phyloP scores from a whole-genome alignment of 2,329 filamentous ascomycete genomes.

The Epichloe typhina region DNA sequence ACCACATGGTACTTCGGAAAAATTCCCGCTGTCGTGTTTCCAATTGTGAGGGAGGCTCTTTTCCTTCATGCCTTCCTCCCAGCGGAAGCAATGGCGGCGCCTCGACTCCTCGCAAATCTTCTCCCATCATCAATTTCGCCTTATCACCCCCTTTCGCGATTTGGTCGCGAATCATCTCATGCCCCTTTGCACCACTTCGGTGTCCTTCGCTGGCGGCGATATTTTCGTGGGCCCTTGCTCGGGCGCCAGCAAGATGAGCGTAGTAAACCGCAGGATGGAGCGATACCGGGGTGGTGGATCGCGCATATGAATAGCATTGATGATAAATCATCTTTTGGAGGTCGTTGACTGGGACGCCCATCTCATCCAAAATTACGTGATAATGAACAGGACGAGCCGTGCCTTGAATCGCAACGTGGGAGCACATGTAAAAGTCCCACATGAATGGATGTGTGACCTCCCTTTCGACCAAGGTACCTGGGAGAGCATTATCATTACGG shows the following conservation, averaged over 20 bases:
- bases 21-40: slow-evolving; percentile 23
- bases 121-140: slow-evolving; percentile 6
- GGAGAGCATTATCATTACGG: slow-evolving; percentile 66
- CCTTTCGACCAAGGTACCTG: slow-evolving; percentile 75
- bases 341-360: slow-evolving; percentile 49
- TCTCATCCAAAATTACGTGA: slow-evolving; percentile 76
- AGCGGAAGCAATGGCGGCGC: slow-evolving; percentile 19
- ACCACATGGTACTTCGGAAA: slow-evolving; percentile 31
- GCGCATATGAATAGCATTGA: slow-evolving; percentile 84
- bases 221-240: slow-evolving; percentile 63
- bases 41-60: slow-evolving; percentile 12
- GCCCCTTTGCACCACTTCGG: slow-evolving; percentile 29
- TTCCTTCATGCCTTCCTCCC: slow-evolving; percentile 13
- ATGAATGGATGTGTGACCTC: slow-evolving; percentile 87
- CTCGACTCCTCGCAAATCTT: slow-evolving; percentile 12
- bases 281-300: slow-evolving; percentile 86
- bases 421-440: slow-evolving; percentile 67
- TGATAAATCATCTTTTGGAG: slow-evolving; percentile 87
- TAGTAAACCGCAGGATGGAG: slow-evolving; percentile 89
- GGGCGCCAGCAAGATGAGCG: slow-evolving; percentile 74
- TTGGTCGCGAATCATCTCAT: slow-evolving; percentile 24
- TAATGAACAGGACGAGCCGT: slow-evolving; percentile 90
- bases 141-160: slow-evolving; percentile 23
- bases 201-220: slow-evolving; percentile 31
- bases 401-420: slow-evolving; percentile 70